Evolutionary conservation across 2,329 filamentous ascomycete genomes (phyloP).

Genomic region (Pestalotiopsis sp.): DNA sequence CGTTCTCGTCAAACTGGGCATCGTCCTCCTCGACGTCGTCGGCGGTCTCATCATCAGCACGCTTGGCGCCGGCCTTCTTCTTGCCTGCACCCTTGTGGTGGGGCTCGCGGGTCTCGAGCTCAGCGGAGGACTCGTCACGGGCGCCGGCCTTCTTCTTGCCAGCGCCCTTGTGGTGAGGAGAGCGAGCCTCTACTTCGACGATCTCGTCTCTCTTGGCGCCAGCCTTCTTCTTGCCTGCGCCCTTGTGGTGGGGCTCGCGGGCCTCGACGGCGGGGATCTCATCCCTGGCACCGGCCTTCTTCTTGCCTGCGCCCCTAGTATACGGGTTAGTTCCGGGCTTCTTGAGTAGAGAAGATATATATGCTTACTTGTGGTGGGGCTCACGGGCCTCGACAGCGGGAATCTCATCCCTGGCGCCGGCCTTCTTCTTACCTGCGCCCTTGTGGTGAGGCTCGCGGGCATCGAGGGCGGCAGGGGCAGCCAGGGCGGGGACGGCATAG

Average conservation of each 20-base stretch:
- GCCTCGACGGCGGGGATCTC: conserved; percentile 10
- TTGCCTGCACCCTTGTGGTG: conserved; percentile 9
- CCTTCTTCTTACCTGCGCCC: conserved; percentile 3
- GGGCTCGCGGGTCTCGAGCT: conserved; percentile 12
- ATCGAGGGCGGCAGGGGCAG: conserved; percentile 11
- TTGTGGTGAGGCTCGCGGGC: conserved; percentile 13
- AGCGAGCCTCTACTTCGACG: conserved; percentile 12
- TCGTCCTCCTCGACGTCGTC: not conserved
- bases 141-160: conserved; percentile 8
- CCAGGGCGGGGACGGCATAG: conserved; percentile 24
- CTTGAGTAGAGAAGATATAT: conserved; percentile 2
- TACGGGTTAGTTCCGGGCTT: conserved; percentile 13
- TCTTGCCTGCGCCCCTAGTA: conserved; percentile 4
- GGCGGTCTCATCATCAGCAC: not conserved
- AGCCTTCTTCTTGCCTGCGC: conserved; percentile 1
- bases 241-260: conserved; percentile 12
- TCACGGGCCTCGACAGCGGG: conserved; percentile 12
- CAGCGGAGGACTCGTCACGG: conserved; percentile 7
- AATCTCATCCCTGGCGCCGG: conserved; percentile 12
- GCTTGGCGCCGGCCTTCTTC: conserved; percentile 5
- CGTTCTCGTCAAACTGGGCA: conserved; percentile 6
- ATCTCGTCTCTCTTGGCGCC: conserved; percentile 13
- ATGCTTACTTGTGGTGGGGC: conserved; percentile 5
- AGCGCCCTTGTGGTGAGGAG: conserved; percentile 13
- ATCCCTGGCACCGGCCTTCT: conserved; percentile 14